Base-by-base conservation (phyloP, 257 asterid species). In the Galeopsis tetrahit region DNA sequence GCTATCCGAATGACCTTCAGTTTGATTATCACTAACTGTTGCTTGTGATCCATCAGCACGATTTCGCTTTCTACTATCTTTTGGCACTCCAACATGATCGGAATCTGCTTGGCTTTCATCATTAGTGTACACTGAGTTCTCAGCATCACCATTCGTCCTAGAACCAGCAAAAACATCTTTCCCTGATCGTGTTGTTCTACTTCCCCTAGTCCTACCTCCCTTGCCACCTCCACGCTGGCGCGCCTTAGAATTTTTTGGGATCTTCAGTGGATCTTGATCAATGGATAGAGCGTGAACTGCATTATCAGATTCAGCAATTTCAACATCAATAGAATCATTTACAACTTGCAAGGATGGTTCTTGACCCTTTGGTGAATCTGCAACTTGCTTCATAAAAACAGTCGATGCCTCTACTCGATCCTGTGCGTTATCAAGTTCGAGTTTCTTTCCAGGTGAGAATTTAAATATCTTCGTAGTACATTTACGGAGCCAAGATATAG, bases 401-500 rank as follows among this genome's bases (percentile, higher is more conserved):
- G 88, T 63, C 1, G 79, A 31, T 14, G 68, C 77, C 60, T 70
- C 87, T 15, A 64, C 66, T 61, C 72, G 79, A 75, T 74, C 84
- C 59, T 72, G 80, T 43, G 82, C 81, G 72, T 69, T 66, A 75
- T 81, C 85, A 67, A 81, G 82, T 70, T 86, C 94, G 61, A 70
- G 81, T 43, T 78, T 87, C 85, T 85, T 92, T 71, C 89, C 89
- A 9, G 99, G 96, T 15, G 99, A 95, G 42, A 90, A 78, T 67
- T 79, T 87, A 59, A 92, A 85, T 65, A 95, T 84, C 81, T 79
- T 94, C 13, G 98, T 77, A 36, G 98, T 92, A 74, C 98, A 95
- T 72, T 87, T 95, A 36, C 89, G 88, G 51, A 95, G 80, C 98
- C 98, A 95, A 72, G 98, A 90, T 9, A 92, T 78, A 68, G 95